phyloP scores from a whole-genome alignment of 2,329 filamentous ascomycete species.

The Aspergillus arachidicola region DNA sequence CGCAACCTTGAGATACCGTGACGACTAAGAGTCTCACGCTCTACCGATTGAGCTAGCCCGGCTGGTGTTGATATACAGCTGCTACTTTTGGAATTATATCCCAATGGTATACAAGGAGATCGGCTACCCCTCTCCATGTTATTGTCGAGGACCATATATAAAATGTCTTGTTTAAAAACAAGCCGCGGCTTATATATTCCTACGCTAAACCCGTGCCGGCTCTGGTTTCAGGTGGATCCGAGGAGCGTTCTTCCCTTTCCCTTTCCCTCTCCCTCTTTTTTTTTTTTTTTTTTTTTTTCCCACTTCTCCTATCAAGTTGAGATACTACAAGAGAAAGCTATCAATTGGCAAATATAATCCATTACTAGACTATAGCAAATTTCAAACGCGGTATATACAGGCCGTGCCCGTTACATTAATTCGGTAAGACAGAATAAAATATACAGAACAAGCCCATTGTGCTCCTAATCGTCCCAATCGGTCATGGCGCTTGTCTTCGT shows the following conservation, averaged over 20 bases:
- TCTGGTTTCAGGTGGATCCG: too few species aligned
- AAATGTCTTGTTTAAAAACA: too few species aligned
- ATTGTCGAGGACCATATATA: too few species aligned
- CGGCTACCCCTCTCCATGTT: too few species aligned
- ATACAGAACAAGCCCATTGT: slow-evolving; percentile 12
- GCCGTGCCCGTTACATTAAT: slow-evolving; percentile 3
- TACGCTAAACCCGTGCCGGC: too few species aligned
- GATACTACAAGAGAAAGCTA: background rate
- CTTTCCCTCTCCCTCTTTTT: too few species aligned
- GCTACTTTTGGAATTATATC: background rate
- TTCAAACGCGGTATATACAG: slow-evolving; percentile 3
- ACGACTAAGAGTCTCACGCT: slow-evolving; percentile 50
- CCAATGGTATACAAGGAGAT: fast-evolving
- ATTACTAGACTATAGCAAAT: slow-evolving; percentile 6
- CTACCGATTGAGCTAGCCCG: slow-evolving; percentile 55
- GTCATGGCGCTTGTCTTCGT: slow-evolving; percentile 7
- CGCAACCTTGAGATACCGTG: slow-evolving; percentile 38
- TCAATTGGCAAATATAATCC: background rate
- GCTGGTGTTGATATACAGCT: slow-evolving; percentile 23
- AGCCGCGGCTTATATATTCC: too few species aligned
- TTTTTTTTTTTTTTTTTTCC: too few species aligned
- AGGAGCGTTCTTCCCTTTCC: too few species aligned
- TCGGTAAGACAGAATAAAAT: slow-evolving; percentile 9
- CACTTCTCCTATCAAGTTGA: too few species aligned
- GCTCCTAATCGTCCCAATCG: slow-evolving; percentile 1